These are phyloP conservation scores for Skeletonema tropicum DNA, from an alignment of 108 stramenopile species.

Conservation along the genomic window DNA sequence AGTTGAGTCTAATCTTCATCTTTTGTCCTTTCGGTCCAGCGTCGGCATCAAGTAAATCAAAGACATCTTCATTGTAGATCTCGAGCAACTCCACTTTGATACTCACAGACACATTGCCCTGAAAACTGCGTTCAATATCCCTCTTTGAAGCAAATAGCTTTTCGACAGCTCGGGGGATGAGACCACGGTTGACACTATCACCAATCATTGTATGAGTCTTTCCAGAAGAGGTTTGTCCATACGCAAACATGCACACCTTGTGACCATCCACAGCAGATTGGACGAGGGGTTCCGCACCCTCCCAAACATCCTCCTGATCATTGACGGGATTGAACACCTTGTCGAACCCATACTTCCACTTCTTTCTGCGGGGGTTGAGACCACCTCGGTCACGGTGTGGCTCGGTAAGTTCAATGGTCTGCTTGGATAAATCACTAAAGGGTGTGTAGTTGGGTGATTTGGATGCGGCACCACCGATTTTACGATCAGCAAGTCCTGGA, in stretches of 20 bases:
- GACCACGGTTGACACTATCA: constrained; percentile 57
- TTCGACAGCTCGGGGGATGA: constrained; percentile 70
- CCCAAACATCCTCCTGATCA: constrained; percentile 84
- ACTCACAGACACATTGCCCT: constrained; percentile 59
- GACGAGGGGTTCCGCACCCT: constrained; percentile 85
- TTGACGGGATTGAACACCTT: constrained; percentile 62
- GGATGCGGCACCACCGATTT: constrained; percentile 13
- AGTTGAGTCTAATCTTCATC: constrained; percentile 60
- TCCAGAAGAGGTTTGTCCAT: constrained; percentile 76
- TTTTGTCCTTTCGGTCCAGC: constrained; percentile 49
- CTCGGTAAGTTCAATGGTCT: constrained; percentile 70
- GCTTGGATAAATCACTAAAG: constrained; percentile 77
- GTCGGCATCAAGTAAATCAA: constrained; percentile 76
- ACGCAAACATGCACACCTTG: constrained; percentile 93
- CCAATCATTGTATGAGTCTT: constrained; percentile 98
- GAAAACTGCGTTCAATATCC: constrained; percentile 52
- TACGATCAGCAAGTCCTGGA: constrained; percentile 54
- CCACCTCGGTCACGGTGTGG: constrained; percentile 85
- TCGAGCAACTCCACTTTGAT: constrained; percentile 93
- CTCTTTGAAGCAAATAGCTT: constrained; percentile 83
- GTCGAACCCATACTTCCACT: constrained; percentile 81
- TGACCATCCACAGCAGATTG: constrained; percentile 86
- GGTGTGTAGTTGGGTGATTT: constrained; percentile 27
- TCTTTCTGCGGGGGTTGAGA: constrained; percentile 66
- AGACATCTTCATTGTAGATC: constrained; percentile 97